Conservation (phyloP, 306 rosid species). For the Styphnolobium japonicum region DNA sequence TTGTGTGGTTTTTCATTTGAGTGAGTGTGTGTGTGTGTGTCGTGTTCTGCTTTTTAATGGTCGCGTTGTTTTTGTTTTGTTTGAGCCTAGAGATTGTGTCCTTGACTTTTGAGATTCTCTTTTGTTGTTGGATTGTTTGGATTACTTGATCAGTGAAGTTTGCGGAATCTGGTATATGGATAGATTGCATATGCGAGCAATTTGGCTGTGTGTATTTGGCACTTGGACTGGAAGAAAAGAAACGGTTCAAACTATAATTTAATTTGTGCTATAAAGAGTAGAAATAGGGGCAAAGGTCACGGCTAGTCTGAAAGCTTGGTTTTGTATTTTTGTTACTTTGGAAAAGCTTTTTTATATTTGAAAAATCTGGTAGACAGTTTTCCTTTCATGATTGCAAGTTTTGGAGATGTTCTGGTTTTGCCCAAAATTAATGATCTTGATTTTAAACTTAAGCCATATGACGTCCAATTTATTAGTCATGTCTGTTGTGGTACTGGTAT, state of each 20-base stretch:
- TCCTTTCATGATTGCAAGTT: no score
- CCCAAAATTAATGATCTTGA: not conserved
- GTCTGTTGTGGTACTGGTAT: no score
- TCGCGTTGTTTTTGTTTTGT: not conserved
- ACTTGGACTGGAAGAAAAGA: not conserved
- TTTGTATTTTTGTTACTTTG: not conserved
- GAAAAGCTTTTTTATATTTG: not conserved
- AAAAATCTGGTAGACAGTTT: not conserved
- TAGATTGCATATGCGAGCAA: not conserved
- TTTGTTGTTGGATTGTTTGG: not conserved
- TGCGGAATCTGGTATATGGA: not conserved
- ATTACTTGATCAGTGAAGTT: conserved; percentile 1
- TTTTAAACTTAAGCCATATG: not conserved
- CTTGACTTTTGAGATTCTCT: conserved; percentile 23
- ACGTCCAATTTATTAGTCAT: not conserved
- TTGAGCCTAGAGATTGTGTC: not conserved
- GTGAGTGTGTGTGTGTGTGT: no score
- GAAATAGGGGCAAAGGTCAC: no score
- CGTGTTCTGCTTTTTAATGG: not conserved
- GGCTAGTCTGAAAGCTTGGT: not conserved
- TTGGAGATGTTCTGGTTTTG: not conserved
- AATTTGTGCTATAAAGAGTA: no score
- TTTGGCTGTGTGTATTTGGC: not conserved
- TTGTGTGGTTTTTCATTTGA: not conserved
- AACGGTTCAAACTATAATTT: not conserved